Evolutionary conservation across 208 protist species (phyloP).

Genomic region (Acanthamoeba healyi): DNA sequence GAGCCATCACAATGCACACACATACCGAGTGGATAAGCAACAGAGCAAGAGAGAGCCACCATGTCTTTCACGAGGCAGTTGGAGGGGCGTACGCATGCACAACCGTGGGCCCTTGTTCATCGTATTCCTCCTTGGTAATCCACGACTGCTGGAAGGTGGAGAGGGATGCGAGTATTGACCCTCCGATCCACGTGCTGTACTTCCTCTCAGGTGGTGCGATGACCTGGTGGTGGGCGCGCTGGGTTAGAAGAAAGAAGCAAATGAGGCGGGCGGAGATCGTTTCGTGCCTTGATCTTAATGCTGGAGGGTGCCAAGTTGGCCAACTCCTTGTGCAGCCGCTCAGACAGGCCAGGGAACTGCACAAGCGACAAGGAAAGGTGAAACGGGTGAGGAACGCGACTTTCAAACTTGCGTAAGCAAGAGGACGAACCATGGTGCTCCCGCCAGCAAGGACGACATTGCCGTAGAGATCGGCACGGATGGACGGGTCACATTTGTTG

Average conservation of each 20-base stretch:
- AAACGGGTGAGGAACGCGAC: no score
- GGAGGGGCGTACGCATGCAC: conserved; percentile 90
- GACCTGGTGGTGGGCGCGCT: conserved; percentile 71
- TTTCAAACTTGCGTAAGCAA: conserved; percentile 83
- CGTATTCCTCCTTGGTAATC: conserved; percentile 99
- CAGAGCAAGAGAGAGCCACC: no score
- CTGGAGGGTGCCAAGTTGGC: conserved; percentile 91
- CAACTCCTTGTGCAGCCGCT: conserved; percentile 97
- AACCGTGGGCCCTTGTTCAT: conserved; percentile 97
- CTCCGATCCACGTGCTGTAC: conserved; percentile 91
- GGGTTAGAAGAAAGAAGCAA: neutral
- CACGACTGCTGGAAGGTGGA: conserved; percentile 93
- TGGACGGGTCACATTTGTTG: conserved; percentile 96
- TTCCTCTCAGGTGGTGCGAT: conserved; percentile 86
- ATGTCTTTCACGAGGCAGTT: no score
- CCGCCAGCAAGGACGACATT: conserved; percentile 96
- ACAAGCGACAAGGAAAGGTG: conserved; percentile 97
- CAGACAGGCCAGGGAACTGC: conserved; percentile 93
- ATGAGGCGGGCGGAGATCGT: neutral
- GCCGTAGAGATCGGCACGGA: conserved; percentile 96
- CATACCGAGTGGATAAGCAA: no score
- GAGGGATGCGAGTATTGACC: conserved; percentile 89
- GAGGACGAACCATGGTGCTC: conserved; percentile 6
- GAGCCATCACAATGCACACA: no score
- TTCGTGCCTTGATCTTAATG: conserved; percentile 72